Evolutionary conservation across 2,329 filamentous ascomycete genomes (phyloP), one percentile per base, ranked within the genome.

Genomic region (Hypoxylon sp.): DNA sequence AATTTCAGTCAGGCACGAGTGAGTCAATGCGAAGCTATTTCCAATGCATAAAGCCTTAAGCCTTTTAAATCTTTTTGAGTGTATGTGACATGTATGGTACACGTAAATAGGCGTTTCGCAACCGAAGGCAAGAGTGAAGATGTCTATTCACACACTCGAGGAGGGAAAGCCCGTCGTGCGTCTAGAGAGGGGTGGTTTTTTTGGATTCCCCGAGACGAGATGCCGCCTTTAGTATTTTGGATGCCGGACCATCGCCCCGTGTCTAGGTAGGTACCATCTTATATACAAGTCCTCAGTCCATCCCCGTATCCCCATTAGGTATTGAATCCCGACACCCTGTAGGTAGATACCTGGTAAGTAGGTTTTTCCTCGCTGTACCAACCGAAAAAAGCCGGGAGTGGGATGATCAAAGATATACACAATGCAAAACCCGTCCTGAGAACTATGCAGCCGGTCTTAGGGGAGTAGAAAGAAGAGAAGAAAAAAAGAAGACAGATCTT

Each of bases 131-230:
- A 67, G 64, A 67, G 64, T 67, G 64, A 67, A 67, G 64, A 67
- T 67, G 64, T 67, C 59, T 67, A 63, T 67, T 67, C 50, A 63
- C 54, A 63, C 59, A 64, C 48, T 27, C 25, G 27, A 25, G 31
- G 17, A 17, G 4, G 14, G 6, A 31, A 40, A 33, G 35, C 27
- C 14, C 55, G 42, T 30, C 22, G 30, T 50, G 40, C 25, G 37
- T 44, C 35, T 31, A 37, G 49, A 44, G 35, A 30, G 46, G 46
- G 61, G 46, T 25, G 13, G 20, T 35, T 37, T 31, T 37, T 31
- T 17, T 37, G 30, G 30, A 59, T 59, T 27, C 27, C 57, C 53
- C 20, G 17, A 42, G 20, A 10, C 42, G n/a, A 22, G 6, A 22
- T 25, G 31, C 50, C 35, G 22, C 17, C 20, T 53, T 51, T 53